These are phyloP conservation scores for Camellia lanceoleosa DNA, from an alignment of 148 eudicot genomes.

Conservation along the genomic window DNA sequence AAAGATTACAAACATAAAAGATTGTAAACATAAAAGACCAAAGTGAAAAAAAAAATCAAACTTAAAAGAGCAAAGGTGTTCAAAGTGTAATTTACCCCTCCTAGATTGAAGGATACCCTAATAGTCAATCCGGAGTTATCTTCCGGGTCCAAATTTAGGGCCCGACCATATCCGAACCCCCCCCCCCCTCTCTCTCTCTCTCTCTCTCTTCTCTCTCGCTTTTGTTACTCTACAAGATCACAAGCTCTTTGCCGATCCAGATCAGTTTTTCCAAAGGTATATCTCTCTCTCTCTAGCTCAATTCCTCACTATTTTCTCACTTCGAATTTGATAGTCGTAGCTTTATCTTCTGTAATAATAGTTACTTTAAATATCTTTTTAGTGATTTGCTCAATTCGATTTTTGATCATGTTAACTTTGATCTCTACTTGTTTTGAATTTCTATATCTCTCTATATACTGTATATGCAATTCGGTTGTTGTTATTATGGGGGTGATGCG, in stretches of 20 bases:
- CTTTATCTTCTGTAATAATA: neutral
- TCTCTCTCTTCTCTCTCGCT: neutral
- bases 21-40: too few relatives aligned
- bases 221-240: neutral
- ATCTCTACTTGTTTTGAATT: neutral
- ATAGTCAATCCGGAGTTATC: neutral
- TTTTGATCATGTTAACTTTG: neutral
- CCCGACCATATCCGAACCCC: neutral
- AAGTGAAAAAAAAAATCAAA: too few relatives aligned
- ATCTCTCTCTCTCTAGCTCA: neutral
- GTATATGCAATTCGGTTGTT: neutral
- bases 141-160: neutral
- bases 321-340: neutral
- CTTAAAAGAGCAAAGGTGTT: too few relatives aligned
- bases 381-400: too few relatives aligned
- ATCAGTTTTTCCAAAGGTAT: neutral
- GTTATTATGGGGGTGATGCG: neutral
- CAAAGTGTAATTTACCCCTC: too few relatives aligned
- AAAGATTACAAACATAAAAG: too few relatives aligned
- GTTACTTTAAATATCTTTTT: too few relatives aligned
- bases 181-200: neutral
- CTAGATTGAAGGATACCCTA: too few relatives aligned
- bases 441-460: too few relatives aligned
- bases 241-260: neutral
- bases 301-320: neutral